Evolutionary conservation across 345 rosid species (phyloP), one percentile per base, ranked within the genome.

Genomic region (Syzygium jambos): DNA sequence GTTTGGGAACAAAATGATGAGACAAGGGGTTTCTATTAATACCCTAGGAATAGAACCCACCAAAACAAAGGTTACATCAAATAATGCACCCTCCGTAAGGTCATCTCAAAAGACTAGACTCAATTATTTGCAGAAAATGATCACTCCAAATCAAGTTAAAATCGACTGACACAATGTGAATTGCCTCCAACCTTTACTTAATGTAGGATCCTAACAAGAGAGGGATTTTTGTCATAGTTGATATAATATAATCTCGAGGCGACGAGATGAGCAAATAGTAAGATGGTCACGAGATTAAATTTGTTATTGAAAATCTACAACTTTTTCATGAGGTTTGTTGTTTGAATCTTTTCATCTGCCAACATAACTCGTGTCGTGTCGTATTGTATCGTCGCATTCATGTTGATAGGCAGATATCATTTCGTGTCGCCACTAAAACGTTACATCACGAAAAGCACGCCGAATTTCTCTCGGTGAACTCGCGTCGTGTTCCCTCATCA

Each of bases 331-430:
- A 68, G 80, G 1, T 17, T 68, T 2, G 46, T 17, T 6, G 0
- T 38, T 38, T 11, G 21, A 68, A 7, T 9, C 46, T 34, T 30
- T 19, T 34, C 5, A 13, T 9, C 13, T 0, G 2, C 0, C 0
- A 1, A 68, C 78, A 8, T 1, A 11, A 29, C 4, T 30, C 2
- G 0, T 68, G 4, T 68, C 4, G 4, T 19, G 0, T 34, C 0
- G 3, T 17, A 22, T 53, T 3, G 0, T 55, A 27, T 21, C 59
- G 1, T 55, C 14, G 8, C 27, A 38, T 38, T 0, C 0, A 0
- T 34, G 8, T 6, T 0, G 0, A 14, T 61, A 61, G 34, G 9
- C 0, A 16, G n/a, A 61, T 61, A 43, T 43, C 46, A 43, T 43
- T 43, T 6, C 7, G 46, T 43, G 46, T 52, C 19, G 19, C 54